Base-by-base conservation (phyloP, 2,329 filamentous ascomycete genomes). In the Ciborinia camelliae region DNA sequence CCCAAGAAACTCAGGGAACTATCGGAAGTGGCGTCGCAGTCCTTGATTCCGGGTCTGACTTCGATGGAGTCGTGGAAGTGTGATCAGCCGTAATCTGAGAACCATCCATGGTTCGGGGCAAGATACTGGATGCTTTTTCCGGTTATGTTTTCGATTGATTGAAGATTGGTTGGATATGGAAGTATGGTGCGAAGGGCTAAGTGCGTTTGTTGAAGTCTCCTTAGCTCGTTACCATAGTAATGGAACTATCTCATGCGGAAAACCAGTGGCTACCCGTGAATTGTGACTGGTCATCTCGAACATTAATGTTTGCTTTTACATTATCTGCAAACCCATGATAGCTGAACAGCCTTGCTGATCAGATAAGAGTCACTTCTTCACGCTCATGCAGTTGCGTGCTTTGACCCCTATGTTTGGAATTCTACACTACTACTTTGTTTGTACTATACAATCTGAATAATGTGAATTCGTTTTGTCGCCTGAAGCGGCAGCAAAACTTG, bases 341-440 rank as follows among this genome's bases (percentile, higher is more conserved):
- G 39, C 54, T 58, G 54, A 58, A 35, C 20, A 58, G 55, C 55
- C 41, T 47, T 47, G 41, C 55, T 47, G 41, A 14, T 26, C 55
- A 57, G 26, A 58, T 7, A 14, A 52, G 30, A 5, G 1, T 23
- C 18, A 32, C 2, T 23, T 45, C 39, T 32, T 26, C 3, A 47
- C 28, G n/a, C 52, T 54, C 4, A 52, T 52, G 20, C 10, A 37
- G 12, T 20, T 52, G 50, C 30, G 32, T 52, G 50, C 30, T 52
- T 52, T 35, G 50, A 32, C 20, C 10, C 4, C 3, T 14, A 35
- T 52, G 5, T 23, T 52, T 12, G 50, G 20, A 52, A 23, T 4
- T 35, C 9, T 53, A 37, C n/a, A 35, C 10, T 15, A 23, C n/a
- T 32, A n/a, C 15, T 45, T 32, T 45, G 20, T 45, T 45, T 32